Conservation (phyloP, 2,329 filamentous ascomycete species). For the Lasiodiplodia gonubiensis region DNA sequence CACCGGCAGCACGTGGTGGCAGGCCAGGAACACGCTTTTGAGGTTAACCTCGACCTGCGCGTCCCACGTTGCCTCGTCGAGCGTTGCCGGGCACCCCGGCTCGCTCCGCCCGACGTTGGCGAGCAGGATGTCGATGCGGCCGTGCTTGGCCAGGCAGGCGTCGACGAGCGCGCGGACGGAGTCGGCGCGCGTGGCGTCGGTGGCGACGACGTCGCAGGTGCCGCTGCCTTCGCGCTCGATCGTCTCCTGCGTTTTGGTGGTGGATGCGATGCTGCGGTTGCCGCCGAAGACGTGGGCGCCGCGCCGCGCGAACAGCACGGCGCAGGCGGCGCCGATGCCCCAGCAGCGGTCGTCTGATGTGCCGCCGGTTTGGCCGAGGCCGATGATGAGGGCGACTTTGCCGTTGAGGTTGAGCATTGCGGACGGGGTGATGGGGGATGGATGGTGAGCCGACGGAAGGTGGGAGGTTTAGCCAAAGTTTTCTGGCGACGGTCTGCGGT, state of each 20-base stretch:
- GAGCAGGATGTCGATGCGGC: slow-evolving; percentile 61
- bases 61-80: slow-evolving; percentile 60
- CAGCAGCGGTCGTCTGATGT: slow-evolving; percentile 15
- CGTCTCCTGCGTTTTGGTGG: slow-evolving; percentile 1
- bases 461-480: too few species aligned
- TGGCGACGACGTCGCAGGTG: background rate
- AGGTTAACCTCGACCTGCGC: slow-evolving; percentile 61
- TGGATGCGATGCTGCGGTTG: slow-evolving; percentile 25
- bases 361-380: slow-evolving; percentile 27
- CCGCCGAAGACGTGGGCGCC: slow-evolving; percentile 30
- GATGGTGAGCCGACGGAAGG: too few species aligned
- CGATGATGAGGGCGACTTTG: slow-evolving; percentile 31
- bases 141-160: slow-evolving; percentile 42
- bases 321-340: slow-evolving; percentile 31
- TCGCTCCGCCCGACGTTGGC: slow-evolving; percentile 62
- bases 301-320: slow-evolving; percentile 28
- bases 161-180: slow-evolving; percentile 29
- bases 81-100: slow-evolving; percentile 56
- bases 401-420: slow-evolving; percentile 28
- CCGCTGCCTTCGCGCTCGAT: background rate
- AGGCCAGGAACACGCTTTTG: slow-evolving; percentile 61
- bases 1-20: slow-evolving; percentile 59
- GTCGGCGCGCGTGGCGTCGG: background rate
- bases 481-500: too few species aligned
- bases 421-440: background rate